Percentiles rank a stretch among this genome's conserved stretches.
These are phyloP conservation scores for Aegilops speltoides DNA, from an alignment of 176 grass and related monocot genomes.

Conservation along the genomic window DNA sequence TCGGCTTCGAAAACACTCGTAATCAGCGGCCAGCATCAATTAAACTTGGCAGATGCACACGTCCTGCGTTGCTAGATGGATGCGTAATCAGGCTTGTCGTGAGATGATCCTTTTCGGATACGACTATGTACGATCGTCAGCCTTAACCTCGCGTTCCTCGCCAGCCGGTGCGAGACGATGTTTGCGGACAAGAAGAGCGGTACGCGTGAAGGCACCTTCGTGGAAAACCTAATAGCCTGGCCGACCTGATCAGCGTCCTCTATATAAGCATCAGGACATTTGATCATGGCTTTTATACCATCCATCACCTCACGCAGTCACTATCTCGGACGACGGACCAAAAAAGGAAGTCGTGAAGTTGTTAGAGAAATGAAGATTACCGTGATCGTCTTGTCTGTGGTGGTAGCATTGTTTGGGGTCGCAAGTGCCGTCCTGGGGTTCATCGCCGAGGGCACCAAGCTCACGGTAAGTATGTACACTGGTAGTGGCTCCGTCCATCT, in stretches of 20 bases:
- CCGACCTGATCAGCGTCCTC: too few species aligned
- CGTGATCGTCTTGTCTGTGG: neutral
- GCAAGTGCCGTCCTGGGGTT: conserved; percentile 33
- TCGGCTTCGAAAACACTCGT: too few species aligned
- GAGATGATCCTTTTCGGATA: neutral
- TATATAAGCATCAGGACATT: too few species aligned
- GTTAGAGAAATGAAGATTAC: neutral
- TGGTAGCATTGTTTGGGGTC: conserved; percentile 21
- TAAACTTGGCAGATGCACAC: neutral
- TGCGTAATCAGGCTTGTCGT: neutral
- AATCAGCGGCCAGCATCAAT: neutral
- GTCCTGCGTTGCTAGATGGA: neutral
- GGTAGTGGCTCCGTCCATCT: too few species aligned
- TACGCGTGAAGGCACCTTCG: too few species aligned
- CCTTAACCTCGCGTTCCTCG: too few species aligned
- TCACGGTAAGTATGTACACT: conserved; percentile 18
- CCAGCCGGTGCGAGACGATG: too few species aligned
- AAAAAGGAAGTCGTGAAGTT: neutral
- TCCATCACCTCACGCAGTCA: neutral
- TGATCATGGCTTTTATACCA: too few species aligned
- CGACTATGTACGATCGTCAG: too few species aligned
- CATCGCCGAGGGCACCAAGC: conserved; percentile 17
- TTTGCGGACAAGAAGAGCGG: too few species aligned
- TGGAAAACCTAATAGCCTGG: too few species aligned
- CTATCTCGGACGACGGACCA: neutral